A percentile compares a stretch with the other conserved stretches of the same genome.
Evolutionary conservation across 768 basidiomycete species (phyloP).

Genomic region (Cystobasidium onofrii): DNA sequence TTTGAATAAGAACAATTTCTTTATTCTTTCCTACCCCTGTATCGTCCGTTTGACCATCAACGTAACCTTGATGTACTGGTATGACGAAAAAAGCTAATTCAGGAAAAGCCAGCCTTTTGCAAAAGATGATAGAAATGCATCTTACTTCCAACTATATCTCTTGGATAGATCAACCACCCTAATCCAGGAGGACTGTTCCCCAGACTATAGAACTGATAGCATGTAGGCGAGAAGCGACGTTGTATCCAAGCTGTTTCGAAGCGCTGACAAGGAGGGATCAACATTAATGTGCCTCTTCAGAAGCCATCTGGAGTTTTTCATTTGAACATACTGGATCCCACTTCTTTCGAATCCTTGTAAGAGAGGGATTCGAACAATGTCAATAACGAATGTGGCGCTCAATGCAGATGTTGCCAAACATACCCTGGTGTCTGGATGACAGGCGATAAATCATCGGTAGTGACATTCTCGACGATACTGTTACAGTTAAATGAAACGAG

Average conservation of each 20-base stretch:
- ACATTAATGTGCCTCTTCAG: neutral
- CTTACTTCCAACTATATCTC: slow-evolving; percentile 35
- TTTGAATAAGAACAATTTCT: slow-evolving; percentile 37
- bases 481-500: neutral
- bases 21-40: slow-evolving; percentile 9
- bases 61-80: neutral
- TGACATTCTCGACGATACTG: slow-evolving; percentile 16
- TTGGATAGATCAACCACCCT: slow-evolving; percentile 37
- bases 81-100: no score
- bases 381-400: no score
- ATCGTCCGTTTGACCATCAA: slow-evolving; percentile 29
- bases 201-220: slow-evolving; percentile 18
- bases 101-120: no score
- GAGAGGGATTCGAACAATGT: neutral
- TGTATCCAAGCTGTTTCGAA: slow-evolving; percentile 30
- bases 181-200: slow-evolving; percentile 34
- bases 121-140: neutral
- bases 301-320: neutral
- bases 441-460: slow-evolving; percentile 13
- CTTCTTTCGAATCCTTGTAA: slow-evolving; percentile 26
- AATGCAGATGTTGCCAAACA: no score
- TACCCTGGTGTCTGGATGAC: slow-evolving; percentile 23
- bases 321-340: slow-evolving; percentile 28
- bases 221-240: slow-evolving; percentile 12
- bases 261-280: neutral